phyloP scores from a whole-genome alignment of 768 basidiomycete species.

The Termitomyces sp. region DNA sequence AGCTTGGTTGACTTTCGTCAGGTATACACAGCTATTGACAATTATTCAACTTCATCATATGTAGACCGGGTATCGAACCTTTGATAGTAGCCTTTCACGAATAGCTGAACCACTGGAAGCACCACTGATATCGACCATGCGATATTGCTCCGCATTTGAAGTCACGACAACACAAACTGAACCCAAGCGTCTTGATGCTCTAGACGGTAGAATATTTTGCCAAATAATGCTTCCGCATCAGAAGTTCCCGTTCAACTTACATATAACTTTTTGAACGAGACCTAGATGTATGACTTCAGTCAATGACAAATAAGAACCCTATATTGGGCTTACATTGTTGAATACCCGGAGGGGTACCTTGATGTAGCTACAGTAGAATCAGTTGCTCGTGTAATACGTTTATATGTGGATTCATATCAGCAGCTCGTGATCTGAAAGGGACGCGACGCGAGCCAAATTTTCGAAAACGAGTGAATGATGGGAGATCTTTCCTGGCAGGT shows the following conservation, averaged over 20 bases:
- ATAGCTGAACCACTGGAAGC: slow-evolving; percentile 38
- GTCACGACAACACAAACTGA: slow-evolving; percentile 41
- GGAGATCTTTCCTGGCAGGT: slow-evolving; percentile 14
- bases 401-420: slow-evolving; percentile 13
- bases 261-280: slow-evolving; percentile 10
- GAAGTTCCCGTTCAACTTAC: slow-evolving; percentile 3
- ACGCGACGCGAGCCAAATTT: slow-evolving; percentile 6
- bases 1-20: slow-evolving; percentile 30
- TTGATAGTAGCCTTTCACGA: slow-evolving; percentile 38
- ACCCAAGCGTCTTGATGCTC: slow-evolving; percentile 20
- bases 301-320: background rate
- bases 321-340: slow-evolving; percentile 9
- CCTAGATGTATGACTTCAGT: slow-evolving; percentile 4
- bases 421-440: slow-evolving; percentile 14
- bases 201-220: background rate
- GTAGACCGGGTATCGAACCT: slow-evolving; percentile 21
- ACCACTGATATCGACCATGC: slow-evolving; percentile 42
- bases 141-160: slow-evolving; percentile 44
- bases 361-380: slow-evolving; percentile 7
- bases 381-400: slow-evolving; percentile 5
- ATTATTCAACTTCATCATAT: background rate
- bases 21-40: slow-evolving; percentile 34
- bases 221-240: background rate
- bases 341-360: slow-evolving; percentile 7
- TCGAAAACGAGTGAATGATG: slow-evolving; percentile 17